Conservation (phyloP, 2,329 filamentous ascomycete species). For the Arachnomyces sp. region DNA sequence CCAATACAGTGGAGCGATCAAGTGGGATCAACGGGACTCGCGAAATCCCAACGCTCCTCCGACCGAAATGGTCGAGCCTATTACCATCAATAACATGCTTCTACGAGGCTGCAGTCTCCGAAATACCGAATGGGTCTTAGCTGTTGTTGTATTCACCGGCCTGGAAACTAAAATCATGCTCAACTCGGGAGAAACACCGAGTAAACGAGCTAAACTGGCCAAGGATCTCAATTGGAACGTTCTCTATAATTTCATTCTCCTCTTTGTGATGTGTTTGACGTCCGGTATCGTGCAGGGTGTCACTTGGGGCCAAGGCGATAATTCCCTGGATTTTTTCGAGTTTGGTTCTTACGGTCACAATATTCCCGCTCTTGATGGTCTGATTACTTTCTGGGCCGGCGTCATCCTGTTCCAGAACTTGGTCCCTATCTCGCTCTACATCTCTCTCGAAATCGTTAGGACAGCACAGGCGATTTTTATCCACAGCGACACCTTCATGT, state of each 20-base stretch:
- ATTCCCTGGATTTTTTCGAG: constrained; percentile 75
- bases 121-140: constrained; percentile 94
- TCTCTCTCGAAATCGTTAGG: constrained; percentile 90
- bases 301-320: constrained; percentile 66
- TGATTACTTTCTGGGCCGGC: constrained; percentile 94
- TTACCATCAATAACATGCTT: constrained; percentile 90
- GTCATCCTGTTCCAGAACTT: constrained; percentile 97
- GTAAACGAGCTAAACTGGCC: constrained; percentile 83
- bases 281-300: constrained; percentile 78
- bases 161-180: constrained; percentile 99
- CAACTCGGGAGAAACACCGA: constrained; percentile 91
- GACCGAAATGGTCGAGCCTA: constrained; percentile 80
- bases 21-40: constrained; percentile 70
- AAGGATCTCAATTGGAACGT: constrained; percentile 96
- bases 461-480: constrained; percentile 94
- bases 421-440: constrained; percentile 96
- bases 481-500: constrained; percentile 93
- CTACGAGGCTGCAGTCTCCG: constrained; percentile 87
- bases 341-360: constrained; percentile 68
- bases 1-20: constrained; percentile 82
- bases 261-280: constrained; percentile 82
- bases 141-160: constrained; percentile 88
- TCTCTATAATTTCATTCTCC: constrained; percentile 87
- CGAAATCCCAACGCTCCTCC: constrained; percentile 55
- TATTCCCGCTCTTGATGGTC: constrained; percentile 68